Evolutionary conservation across 164 flowering plant genomes (phyloP).

Genomic region (Berberis thunbergii): DNA sequence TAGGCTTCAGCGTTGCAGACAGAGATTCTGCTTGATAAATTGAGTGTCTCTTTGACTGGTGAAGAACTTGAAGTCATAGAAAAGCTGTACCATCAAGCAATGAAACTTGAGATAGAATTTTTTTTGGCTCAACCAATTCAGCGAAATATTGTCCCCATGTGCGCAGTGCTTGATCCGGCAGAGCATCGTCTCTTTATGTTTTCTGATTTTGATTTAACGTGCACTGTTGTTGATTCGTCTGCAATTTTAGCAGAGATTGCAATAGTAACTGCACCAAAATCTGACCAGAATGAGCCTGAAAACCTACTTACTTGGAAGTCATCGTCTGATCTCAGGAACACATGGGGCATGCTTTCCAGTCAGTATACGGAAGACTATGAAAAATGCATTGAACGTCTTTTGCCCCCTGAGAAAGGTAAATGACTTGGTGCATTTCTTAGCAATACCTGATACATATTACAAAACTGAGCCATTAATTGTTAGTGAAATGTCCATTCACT

Average conservation of each 20-base stretch:
- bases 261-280: slow-evolving; percentile 72
- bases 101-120: slow-evolving; percentile 84
- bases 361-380: slow-evolving; percentile 90
- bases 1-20: slow-evolving; percentile 68
- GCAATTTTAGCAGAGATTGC: slow-evolving; percentile 97
- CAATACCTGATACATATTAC: too few relatives aligned
- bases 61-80: slow-evolving; percentile 90
- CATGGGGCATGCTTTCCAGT: slow-evolving; percentile 67
- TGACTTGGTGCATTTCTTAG: background rate
- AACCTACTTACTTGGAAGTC: slow-evolving; percentile 45
- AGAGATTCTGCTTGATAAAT: slow-evolving; percentile 86
- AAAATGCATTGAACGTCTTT: slow-evolving; percentile 67
- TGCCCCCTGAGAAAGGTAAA: slow-evolving; percentile 52
- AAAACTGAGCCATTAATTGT: too few relatives aligned
- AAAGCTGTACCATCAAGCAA: slow-evolving; percentile 85
- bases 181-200: slow-evolving; percentile 51
- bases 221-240: slow-evolving; percentile 89
- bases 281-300: slow-evolving; percentile 42
- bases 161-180: slow-evolving; percentile 39
- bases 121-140: slow-evolving; percentile 76
- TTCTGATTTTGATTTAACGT: slow-evolving; percentile 95
- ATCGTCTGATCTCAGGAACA: slow-evolving; percentile 63
- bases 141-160: slow-evolving; percentile 57
- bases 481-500: too few relatives aligned
- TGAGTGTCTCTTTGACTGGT: slow-evolving; percentile 87